Base-by-base conservation (phyloP, 768 basidiomycete genomes). In the Termitomyces sp. region DNA sequence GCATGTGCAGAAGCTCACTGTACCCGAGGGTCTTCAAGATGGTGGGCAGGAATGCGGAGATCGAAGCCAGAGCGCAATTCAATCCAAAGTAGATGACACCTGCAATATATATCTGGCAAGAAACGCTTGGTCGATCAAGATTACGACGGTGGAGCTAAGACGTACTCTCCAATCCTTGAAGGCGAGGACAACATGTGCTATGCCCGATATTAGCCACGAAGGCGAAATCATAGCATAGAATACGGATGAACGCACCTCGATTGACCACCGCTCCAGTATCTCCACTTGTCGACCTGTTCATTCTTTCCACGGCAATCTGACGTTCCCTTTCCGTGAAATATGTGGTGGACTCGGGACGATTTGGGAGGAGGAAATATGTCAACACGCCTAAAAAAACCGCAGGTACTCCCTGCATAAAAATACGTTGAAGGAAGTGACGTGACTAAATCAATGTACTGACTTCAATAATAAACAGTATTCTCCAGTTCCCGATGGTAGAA, bases 11-110 rank as follows among this genome's bases (percentile, higher is more conserved):
- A 32, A 27, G 73, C 88, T 47, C 56, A 90, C 89, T 81, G 62
- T 79, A 85, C 34, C 88, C 88, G 56, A 92, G 84, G 0, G 86
- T 88, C 43, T 75, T 76, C 44, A 93, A 82, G 64, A 93, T 90
- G 2, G 90, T 92, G 2, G 92, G 92, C 54, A 94, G 72, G 73
- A 94, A 94, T 0, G 90, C 89, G 24, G 86, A 85, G 36, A 87
- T 87, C 9, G 90, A 88, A n/a, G 88, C 85, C 16, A 92, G 72
- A 22, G 88, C 86, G 51, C 81, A 82, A 64, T 91, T 91, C 50
- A 89, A 71, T 31, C 87, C 88, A 65, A 92, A 90, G 68, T 90
- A 92, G 59, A 91, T 84, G 29, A 85, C 79, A 0, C 90, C 90
- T 0, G 77, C 88, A 8, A 74, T 64, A 62, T 89, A 87, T 32